phyloP scores from a whole-genome alignment of 1,284 basidiomycete genomes.

The Kwoniella shivajii region DNA sequence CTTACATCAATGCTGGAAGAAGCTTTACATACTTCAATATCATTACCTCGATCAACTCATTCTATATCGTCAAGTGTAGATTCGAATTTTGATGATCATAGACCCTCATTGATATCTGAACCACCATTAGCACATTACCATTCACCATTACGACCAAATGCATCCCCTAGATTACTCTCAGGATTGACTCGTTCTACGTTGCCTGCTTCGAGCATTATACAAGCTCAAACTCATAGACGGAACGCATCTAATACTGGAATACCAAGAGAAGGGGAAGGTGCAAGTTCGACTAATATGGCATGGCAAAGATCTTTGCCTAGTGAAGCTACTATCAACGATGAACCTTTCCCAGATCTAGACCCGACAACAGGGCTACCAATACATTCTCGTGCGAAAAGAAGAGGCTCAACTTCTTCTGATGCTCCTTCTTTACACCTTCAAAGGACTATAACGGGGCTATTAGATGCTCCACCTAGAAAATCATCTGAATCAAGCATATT shows the following conservation, averaged over 20 bases:
- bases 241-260: conserved; percentile 1
- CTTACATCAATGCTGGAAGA: conserved; percentile 32
- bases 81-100: conserved; percentile 11
- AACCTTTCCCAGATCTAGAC: conserved; percentile 48
- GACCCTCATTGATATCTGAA: conserved; percentile 25
- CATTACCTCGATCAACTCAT: conserved; percentile 18
- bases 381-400: conserved; percentile 1
- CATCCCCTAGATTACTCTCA: conserved; percentile 38
- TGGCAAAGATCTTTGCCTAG: conserved; percentile 23
- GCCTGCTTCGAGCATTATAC: conserved; percentile 38
- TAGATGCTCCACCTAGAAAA: conserved; percentile 16
- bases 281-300: conserved; percentile 18
- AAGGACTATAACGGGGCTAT: conserved; percentile 45
- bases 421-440: conserved; percentile 44
- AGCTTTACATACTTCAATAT: conserved; percentile 37
- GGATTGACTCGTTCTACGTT: conserved; percentile 40
- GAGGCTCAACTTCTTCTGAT: conserved; percentile 14
- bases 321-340: conserved; percentile 19
- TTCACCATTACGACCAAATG: conserved; percentile 18
- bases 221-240: conserved; percentile 17
- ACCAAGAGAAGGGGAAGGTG: conserved; percentile 19
- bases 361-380: conserved; percentile 45
- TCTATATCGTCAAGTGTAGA: conserved; percentile 24
- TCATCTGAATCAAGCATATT: conserved; percentile 8
- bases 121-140: conserved; percentile 37